Evolutionary conservation across 1,139 yeast genomes (phyloP), one percentile per base, ranked within the genome.

Genomic region (Meyerozyma carpophila): DNA sequence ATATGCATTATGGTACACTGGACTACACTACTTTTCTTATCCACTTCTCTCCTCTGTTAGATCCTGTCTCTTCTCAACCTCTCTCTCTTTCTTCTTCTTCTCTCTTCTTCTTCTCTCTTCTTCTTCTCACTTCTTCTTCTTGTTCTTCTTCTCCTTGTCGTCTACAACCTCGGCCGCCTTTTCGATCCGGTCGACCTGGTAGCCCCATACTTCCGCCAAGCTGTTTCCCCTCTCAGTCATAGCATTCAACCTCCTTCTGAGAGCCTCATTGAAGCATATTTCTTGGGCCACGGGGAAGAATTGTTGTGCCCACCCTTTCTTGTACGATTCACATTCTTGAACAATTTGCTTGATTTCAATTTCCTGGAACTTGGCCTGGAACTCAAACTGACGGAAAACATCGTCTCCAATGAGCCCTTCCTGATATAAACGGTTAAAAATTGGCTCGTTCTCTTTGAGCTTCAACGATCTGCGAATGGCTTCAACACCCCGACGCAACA

Each of bases 321-420:
- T 87, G 53, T 78, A 69, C 14, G 65, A 52, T 58, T 88, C 90
- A 41, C 95, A 88, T 63, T 89, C 96, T 44, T 62, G 68, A n/a
- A 86, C 83, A 44, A 90, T 75, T 45, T 84, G 91, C 60, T 82
- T 79, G 53, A 93, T 69, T 60, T 93, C 98, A 28, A 84, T 59
- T 56, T 90, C 94, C 54, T 84, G 85, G 50, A 89, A 63, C 63
- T 89, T 88, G 49, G 78, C 79, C 53, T 89, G 90, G 42, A 89
- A 75, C 53, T 81, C 83, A 63, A 77, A 90, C 55, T 94, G 84
- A 60, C 85, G 84, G 75, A 79, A 86, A 39, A 87, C 71, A 46
- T 87, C 95, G 57, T 93, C 98, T 31, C 97, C 97, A 49, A 93
- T 82, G 29, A 91, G 80, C 1, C 98, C 98, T 44, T 81, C 82